Conservation (phyloP, 2,329 filamentous ascomycete genomes). For the Niveomyces coronatus region DNA sequence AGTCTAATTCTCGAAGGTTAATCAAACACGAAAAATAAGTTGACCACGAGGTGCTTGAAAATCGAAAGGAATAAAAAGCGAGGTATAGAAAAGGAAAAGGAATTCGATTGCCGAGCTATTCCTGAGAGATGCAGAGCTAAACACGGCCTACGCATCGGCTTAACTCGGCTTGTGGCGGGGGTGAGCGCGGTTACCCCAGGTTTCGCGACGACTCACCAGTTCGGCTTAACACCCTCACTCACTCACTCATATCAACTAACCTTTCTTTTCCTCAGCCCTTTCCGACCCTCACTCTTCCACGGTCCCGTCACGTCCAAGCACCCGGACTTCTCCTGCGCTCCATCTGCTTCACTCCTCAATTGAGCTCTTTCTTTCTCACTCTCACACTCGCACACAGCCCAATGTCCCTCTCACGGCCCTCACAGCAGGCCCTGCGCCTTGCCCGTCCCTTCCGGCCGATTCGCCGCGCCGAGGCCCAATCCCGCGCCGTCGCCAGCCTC, state of each 20-base stretch:
- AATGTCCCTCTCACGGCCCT: slow-evolving; percentile 40
- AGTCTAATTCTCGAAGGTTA: background rate
- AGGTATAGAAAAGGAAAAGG: no score
- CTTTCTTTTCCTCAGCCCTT: slow-evolving; percentile 2
- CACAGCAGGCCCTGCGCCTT: slow-evolving; percentile 33
- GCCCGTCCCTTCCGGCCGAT: slow-evolving; percentile 26
- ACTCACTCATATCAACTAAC: no score
- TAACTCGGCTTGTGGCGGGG: slow-evolving; percentile 34
- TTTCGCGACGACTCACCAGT: slow-evolving; percentile 5
- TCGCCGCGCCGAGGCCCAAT: no score
- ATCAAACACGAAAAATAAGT: no score
- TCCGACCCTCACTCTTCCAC: no score
- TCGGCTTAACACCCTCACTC: slow-evolving; percentile 12
- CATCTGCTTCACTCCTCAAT: background rate
- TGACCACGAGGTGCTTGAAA: slow-evolving; percentile 6
- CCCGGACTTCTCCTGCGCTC: background rate
- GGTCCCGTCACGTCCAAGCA: no score
- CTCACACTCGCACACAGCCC: background rate
- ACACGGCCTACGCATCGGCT: slow-evolving; percentile 22
- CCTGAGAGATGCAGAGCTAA: no score
- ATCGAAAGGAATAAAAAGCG: no score
- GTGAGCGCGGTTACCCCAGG: slow-evolving; percentile 14
- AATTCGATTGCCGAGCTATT: slow-evolving; percentile 4
- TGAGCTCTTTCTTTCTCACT: background rate
- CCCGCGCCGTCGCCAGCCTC: slow-evolving; percentile 59